Evolutionary conservation across 2,329 filamentous ascomycete genomes (phyloP), one percentile per base, ranked within the genome.

Genomic region (Trichoderma lentiforme): DNA sequence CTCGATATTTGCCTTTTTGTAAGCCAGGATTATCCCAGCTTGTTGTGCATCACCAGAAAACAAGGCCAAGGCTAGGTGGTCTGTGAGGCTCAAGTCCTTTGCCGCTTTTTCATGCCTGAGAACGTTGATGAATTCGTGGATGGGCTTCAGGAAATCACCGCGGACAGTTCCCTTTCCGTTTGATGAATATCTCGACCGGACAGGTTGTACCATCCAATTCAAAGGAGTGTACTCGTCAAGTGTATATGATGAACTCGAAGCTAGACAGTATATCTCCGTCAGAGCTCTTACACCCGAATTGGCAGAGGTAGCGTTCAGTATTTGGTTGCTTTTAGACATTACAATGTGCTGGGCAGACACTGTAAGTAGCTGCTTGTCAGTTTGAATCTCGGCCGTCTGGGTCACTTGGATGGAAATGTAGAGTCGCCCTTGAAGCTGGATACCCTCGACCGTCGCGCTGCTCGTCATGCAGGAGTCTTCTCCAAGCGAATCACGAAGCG

Each of bases 401-500:
- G 43, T 53, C 28, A 72, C 64, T n/a, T 69, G 26, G 12, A 72
- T 53, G 24, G 70, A 72, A 51, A 69, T 72, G 65, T 72, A 69
- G 26, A 72, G 56, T 6, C 70, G 70, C 18, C 70, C 70, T 32
- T 72, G 70, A n/a, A 72, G 70, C 34, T 72, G 70, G 14, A 72
- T 56, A 5, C 70, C 70, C 43, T 72, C 70, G 24, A 72, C 64
- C 0, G 64, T 62, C 6, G 70, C 70, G 32, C 58, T 72, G 24
- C 64, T 72, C 9, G 60, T 28, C 65, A 72, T 24, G 9, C 57
- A 69, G 2, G 70, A 62, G 28, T 72, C 70, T 8, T 72, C 64
- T 18, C 70, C 64, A 6, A 72, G 64, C 11, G 24, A 69, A 34
- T 63, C 57, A 6, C 64, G 70, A 28, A 72, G 39, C 6, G 30